Evolutionary conservation across 23 red algal genomes (phyloP).

Genomic region (Gracilariopsis chorda): DNA sequence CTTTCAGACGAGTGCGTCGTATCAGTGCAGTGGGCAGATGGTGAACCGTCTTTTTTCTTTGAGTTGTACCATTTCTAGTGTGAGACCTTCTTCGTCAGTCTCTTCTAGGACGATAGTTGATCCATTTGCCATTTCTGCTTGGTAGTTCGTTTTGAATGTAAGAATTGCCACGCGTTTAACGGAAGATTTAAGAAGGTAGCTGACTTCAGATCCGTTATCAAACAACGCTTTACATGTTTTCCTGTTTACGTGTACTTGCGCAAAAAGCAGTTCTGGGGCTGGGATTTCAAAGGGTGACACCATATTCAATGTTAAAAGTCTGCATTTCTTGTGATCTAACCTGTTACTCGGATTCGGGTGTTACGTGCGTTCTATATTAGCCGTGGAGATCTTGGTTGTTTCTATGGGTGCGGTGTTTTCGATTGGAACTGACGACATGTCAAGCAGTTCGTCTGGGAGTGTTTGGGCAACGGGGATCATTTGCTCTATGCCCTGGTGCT

Average conservation of each 20-base stretch:
- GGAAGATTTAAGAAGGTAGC: background rate
- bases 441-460: slow-evolving; percentile 19
- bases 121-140: background rate
- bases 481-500: background rate
- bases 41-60: background rate
- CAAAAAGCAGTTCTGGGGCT: background rate
- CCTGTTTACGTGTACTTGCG: background rate
- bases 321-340: too few species aligned
- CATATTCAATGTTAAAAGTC: background rate
- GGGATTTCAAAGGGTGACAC: background rate
- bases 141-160: background rate
- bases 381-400: too few species aligned
- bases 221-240: background rate
- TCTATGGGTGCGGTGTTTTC: too few species aligned
- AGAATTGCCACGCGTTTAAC: background rate
- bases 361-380: too few species aligned
- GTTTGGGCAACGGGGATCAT: background rate
- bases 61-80: background rate
- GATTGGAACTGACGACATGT: too few species aligned
- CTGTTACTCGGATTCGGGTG: too few species aligned
- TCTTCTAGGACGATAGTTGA: background rate
- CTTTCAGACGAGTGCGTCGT: slow-evolving; percentile 6
- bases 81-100: background rate
- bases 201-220: background rate
- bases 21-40: background rate